Evolutionary conservation across 2,329 filamentous ascomycete species (phyloP).

Genomic region (Botryotinia globosa): DNA sequence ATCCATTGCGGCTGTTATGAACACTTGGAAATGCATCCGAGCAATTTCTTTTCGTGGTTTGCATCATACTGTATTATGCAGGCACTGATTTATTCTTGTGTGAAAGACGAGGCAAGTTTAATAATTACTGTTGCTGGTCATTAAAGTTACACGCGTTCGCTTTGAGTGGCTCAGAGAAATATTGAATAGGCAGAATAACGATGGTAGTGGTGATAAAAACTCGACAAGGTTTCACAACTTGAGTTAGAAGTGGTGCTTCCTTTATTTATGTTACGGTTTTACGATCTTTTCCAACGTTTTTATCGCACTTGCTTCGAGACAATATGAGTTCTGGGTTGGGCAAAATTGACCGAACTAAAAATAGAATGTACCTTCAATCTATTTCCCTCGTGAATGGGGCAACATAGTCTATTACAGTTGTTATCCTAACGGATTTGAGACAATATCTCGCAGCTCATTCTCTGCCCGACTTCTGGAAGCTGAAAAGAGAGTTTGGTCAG

Average conservation of each 20-base stretch:
- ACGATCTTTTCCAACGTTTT: not conserved
- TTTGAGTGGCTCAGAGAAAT: not conserved
- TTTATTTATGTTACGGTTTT: too few relatives aligned
- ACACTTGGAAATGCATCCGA: not conserved
- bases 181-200: not conserved
- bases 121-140: too few relatives aligned
- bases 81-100: not conserved
- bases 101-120: not conserved
- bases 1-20: not conserved
- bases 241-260: not conserved
- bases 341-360: not conserved
- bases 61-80: not conserved
- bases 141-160: not conserved
- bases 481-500: not conserved
- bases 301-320: not conserved
- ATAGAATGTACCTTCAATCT: not conserved
- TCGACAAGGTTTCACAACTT: not conserved
- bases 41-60: not conserved
- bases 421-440: not conserved
- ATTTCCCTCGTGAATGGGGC: not conserved
- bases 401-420: not conserved
- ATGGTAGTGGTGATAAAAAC: not conserved
- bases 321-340: not conserved
- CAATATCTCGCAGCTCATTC: not conserved
- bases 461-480: not conserved